A percentile compares a stretch with the other conserved stretches of the same genome.
Evolutionary conservation across 345 rosid species (phyloP).

Genomic region (Tarenaya hassleriana): DNA sequence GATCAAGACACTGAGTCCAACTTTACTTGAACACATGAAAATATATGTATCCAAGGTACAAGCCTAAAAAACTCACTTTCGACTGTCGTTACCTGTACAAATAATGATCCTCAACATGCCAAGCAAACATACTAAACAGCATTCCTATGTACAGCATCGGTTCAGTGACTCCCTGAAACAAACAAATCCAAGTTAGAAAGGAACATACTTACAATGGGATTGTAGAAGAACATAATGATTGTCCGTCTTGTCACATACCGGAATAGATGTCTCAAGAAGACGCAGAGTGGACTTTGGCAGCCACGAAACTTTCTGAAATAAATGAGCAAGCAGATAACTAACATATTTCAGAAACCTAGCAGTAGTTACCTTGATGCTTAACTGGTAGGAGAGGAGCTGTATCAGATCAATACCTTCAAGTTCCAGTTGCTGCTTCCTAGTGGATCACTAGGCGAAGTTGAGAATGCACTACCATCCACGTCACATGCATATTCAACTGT

Average conservation of each 20-base stretch:
- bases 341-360: background rate
- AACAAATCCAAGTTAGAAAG: conserved; percentile 16
- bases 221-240: background rate
- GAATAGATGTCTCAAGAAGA: conserved; percentile 78
- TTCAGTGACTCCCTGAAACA: conserved; percentile 94
- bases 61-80: conserved; percentile 8
- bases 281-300: conserved; percentile 80
- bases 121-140: conserved; percentile 98
- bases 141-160: conserved; percentile 99
- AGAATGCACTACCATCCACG: conserved; percentile 99
- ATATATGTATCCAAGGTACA: conserved; percentile 1
- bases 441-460: conserved; percentile 75
- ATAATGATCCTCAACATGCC: conserved; percentile 99
- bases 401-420: conserved; percentile 68
- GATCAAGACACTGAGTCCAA: conserved; percentile 1
- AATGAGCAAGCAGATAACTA: too few relatives aligned
- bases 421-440: conserved; percentile 99
- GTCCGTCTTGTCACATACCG: conserved; percentile 46
- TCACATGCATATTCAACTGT: conserved; percentile 99
- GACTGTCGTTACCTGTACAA: conserved; percentile 72
- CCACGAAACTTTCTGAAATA: conserved; percentile 73
- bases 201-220: background rate
- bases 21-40: background rate
- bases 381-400: conserved; percentile 11
- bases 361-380: background rate